Evolutionary conservation across 164 flowering plant species (phyloP), one percentile per base, ranked within the genome.

Genomic region (Vitis rotundifolia): DNA sequence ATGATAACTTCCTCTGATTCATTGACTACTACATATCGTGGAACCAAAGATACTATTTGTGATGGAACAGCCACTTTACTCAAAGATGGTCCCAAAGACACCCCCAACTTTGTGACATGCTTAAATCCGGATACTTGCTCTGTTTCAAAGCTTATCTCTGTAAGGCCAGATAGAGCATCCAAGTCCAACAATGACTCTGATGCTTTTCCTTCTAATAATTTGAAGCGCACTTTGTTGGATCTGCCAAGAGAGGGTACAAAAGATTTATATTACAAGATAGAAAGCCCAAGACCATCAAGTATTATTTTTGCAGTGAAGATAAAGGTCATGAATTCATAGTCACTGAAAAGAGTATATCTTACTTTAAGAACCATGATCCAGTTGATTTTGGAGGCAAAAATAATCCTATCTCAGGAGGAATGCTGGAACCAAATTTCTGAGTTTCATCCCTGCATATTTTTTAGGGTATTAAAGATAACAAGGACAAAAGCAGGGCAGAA

Each of bases 331-430:
- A 7, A 53, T 26, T 50, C 8, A 63, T 5, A 11, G 31, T 52
- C 52, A 26, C 3, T 22, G 63, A 26, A 68, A 15, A 55, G 12
- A 49, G 49, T 47, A 29, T 9, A 67, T 76, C 89, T 80, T 87
- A 95, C 99, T 86, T 93, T 73, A 80, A 73, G 75, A 93, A 85
- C 98, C 98, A 95, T 28, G 98, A 91, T 66, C 68, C 72, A 6
- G 69, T 79, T 59, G 92, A 83, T 26, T 81, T 77, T 64, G 94
- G 90, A 54, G 91, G 89, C 83, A 90, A 81, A 82, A 74, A 59
- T 50, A 78, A 75, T 60, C 98, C 99, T 44, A 76, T 67, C 71
- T 90, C 91, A 18, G 91, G 87, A 80, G 89, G 77, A 68, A 85
- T 60, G 72, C 31, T 64, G 56, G 78, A 73, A 78, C 80, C 82